Evolutionary conservation across 768 basidiomycete species (phyloP), one percentile per base, ranked within the genome.

Genomic region (Lentinula sp.): DNA sequence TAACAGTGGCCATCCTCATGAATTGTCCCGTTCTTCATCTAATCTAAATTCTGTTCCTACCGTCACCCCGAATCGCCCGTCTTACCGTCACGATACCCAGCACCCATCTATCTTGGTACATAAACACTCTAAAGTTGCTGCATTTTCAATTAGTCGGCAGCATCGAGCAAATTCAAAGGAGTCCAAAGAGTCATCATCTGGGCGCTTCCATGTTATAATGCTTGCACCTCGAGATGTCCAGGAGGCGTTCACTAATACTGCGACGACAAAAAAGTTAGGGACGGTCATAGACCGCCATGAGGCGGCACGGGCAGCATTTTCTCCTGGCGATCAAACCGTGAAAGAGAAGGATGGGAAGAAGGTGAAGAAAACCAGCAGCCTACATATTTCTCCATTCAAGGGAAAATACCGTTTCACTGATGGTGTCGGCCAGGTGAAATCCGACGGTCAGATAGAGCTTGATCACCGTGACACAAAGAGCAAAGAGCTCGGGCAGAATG

Each of bases 21-120:
- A 9, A 23, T 23, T 6, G 16, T 13, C 21, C 46, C 18, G 11
- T 23, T 7, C 46, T 6, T 48, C 43, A 16, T 45, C 43, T 18
- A 18, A 18, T 16, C 8, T 21, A 1, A 23, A 31, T 5, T n/a
- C 51, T 21, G 16, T 39, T 40, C n/a, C 52, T 32, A 18, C 45
- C 6, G 45, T 16, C 7, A 51, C 50, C 23, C 43, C 39, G 18
- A 37, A 34, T 21, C 37, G 16, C 15, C 40, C 3, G 1, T 16
- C 43, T 5, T 16, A 23, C 21, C 57, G 16, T 10, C 39, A 21
- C 28, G 59, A 60, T 28, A 40, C 23, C 13, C 45, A 60, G 8
- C 50, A 60, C 16, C 59, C 59, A 13, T 18, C 59, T 51, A 49
- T 60, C 34, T 18, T 60, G 15, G 59, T 60, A 9, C 59, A 60